Evolutionary conservation across 2,329 filamentous ascomycete species (phyloP), one percentile per base, ranked within the genome.

Genomic region (Penicillium sp.): DNA sequence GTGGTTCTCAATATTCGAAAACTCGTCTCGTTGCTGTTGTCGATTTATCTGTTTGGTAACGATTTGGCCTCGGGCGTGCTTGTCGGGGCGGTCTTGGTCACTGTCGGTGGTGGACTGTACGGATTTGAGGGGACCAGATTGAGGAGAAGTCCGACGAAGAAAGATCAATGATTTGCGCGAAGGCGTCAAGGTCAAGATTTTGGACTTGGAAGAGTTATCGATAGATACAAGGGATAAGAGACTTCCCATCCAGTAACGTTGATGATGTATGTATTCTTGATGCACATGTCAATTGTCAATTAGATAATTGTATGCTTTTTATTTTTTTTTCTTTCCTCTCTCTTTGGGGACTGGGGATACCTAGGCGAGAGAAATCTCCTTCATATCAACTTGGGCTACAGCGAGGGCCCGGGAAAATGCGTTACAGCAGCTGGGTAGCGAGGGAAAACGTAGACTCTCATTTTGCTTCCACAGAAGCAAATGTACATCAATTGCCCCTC

Each of bases 1-100:
- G 95, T 98, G 59, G 90, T 97, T 41, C 76, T 98, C 51, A 98
- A 97, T 66, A 87, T 98, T 51, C 81, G 93, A 58, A 98, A 98
- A 70, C 76, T 98, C 18, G 85, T 95, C 47, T 96, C 90, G 61
- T 79, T 97, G 51, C 73, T 97, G 52, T 68, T 97, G 49, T 96
- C 90, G 59, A 94, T 97, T 50, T 91, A 90, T 80, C 70, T 98
- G 1, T 98, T 98, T 70, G 93, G 91, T 4, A 96, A 98, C 66
- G 72, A 79, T 35, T 75, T 98, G 55, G 82, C 85, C 9, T 71
- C 76, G 0, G 85, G 88, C 35, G 95, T 95, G 51, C 70, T 95
- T 45, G 50, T 88, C 4, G 93, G 93, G 3, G 90, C 91, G 0
- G 75, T 82, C 4, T 76, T 97, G 52, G 93, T 98, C 6, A 98